Conservation (phyloP, 306 rosid genomes). For the Begonia loranthoides region DNA sequence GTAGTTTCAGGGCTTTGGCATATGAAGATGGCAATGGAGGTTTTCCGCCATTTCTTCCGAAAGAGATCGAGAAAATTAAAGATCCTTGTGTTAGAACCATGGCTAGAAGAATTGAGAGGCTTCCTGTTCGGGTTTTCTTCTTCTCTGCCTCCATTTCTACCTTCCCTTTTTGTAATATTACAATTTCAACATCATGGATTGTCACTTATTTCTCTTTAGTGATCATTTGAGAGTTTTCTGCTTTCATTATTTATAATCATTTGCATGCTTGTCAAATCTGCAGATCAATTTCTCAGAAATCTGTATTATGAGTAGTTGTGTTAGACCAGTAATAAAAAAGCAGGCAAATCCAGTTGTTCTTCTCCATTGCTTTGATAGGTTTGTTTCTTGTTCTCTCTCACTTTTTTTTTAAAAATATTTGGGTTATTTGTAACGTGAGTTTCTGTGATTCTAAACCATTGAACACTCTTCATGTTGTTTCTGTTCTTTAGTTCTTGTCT, state of each 20-base stretch:
- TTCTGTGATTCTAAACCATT: too few relatives aligned
- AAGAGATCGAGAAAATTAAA: conserved; percentile 38
- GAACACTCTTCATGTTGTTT: conserved; percentile 2
- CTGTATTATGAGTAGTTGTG: conserved; percentile 81
- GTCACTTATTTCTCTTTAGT: too few relatives aligned
- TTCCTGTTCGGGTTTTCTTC: conserved; percentile 43
- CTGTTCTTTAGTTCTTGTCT: conserved; percentile 63
- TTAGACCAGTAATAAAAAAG: conserved; percentile 46
- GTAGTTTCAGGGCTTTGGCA: conserved; percentile 5
- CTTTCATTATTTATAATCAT: too few relatives aligned
- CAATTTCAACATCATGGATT: too few relatives aligned
- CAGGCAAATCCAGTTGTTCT: conserved; percentile 71
- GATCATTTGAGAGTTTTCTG: too few relatives aligned
- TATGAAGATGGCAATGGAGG: background rate
- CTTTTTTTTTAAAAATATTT: too few relatives aligned
- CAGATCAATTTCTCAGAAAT: conserved; percentile 45
- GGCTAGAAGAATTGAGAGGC: conserved; percentile 61
- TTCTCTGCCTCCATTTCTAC: too few relatives aligned
- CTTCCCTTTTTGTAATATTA: too few relatives aligned
- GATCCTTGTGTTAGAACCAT: conserved; percentile 56
- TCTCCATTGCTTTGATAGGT: conserved; percentile 93
- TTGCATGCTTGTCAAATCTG: background rate
- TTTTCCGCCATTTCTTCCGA: conserved; percentile 73
- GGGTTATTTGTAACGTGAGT: too few relatives aligned
- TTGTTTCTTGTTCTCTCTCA: background rate